A percentile compares a stretch with the other conserved stretches of the same genome.
Conservation (phyloP, 495 filamentous ascomycete genomes). For the Penicillium odoratum region DNA sequence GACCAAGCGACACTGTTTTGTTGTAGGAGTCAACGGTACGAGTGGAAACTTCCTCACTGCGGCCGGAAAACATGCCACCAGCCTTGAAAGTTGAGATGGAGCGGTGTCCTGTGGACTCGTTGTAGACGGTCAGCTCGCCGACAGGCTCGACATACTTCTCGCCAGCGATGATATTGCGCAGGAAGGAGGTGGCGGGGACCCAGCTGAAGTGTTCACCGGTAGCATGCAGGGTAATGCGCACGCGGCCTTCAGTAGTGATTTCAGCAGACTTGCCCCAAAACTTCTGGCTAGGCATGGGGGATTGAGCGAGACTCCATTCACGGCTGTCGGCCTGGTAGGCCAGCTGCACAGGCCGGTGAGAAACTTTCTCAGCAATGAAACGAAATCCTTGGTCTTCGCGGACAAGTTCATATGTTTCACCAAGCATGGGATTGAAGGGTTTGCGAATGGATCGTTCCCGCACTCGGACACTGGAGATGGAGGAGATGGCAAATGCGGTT, state of each 20-base stretch:
- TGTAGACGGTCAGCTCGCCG: constrained; percentile 75
- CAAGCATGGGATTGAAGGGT: constrained; percentile 96
- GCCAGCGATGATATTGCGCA: constrained; percentile 94
- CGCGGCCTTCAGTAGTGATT: constrained; percentile 85
- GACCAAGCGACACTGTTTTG: constrained; percentile 55
- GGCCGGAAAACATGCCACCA: constrained; percentile 94
- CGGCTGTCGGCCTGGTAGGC: constrained; percentile 88
- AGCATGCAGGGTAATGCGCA: constrained; percentile 68
- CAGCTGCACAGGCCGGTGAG: constrained; percentile 85
- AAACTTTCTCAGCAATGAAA: constrained; percentile 89
- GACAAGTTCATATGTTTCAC: constrained; percentile 92
- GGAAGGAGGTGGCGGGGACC: constrained; percentile 79
- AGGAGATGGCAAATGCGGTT: constrained; percentile 85
- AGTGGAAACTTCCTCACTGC: constrained; percentile 84
- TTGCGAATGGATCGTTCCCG: constrained; percentile 93
- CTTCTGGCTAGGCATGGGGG: constrained; percentile 86
- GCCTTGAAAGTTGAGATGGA: constrained; percentile 83
- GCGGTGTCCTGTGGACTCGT: constrained; percentile 79
- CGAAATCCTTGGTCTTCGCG: constrained; percentile 87
- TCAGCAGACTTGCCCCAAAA: constrained; percentile 98
- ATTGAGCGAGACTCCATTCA: constrained; percentile 82
- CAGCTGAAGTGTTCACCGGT: constrained; percentile 80
- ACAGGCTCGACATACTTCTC: constrained; percentile 98
- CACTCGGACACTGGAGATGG: constrained; percentile 73
- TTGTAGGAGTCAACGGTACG: constrained; percentile 68